Conservation (phyloP, 2,329 filamentous ascomycete species). For the Aspergillus calidoustus region DNA sequence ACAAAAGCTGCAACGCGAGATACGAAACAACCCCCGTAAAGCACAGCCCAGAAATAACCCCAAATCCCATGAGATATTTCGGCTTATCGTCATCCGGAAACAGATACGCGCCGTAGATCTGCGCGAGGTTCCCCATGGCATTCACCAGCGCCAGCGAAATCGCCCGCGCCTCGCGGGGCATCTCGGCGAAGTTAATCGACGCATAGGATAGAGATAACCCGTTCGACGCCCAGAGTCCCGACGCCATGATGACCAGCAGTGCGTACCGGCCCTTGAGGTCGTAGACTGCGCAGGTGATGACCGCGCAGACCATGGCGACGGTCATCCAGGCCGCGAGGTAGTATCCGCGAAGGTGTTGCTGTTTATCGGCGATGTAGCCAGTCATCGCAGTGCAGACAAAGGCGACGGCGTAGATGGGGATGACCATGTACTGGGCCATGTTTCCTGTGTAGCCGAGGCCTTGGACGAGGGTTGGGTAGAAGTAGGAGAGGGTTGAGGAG, state of each 20-base stretch:
- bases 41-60: no score
- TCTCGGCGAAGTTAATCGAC: slow-evolving; percentile 55
- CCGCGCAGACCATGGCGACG: slow-evolving; percentile 43
- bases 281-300: slow-evolving; percentile 43
- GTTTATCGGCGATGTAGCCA: slow-evolving; percentile 52
- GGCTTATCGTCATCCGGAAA: slow-evolving; percentile 53
- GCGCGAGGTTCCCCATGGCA: slow-evolving; percentile 58
- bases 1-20: no score
- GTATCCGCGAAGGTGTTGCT: slow-evolving; percentile 52
- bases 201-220: slow-evolving; percentile 57
- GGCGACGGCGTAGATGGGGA: slow-evolving; percentile 59
- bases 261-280: no score
- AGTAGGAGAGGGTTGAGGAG: slow-evolving; percentile 38
- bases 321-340: slow-evolving; percentile 56
- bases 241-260: slow-evolving; percentile 60
- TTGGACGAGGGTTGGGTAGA: slow-evolving; percentile 36
- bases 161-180: slow-evolving; percentile 56
- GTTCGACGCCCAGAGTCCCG: slow-evolving; percentile 60
- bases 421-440: slow-evolving; percentile 29
- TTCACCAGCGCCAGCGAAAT: slow-evolving; percentile 60
- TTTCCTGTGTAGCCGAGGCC: slow-evolving; percentile 29
- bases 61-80: no score
- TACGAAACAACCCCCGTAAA: no score
- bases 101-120: slow-evolving; percentile 59
- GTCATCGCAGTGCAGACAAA: slow-evolving; percentile 56